phyloP scores from a whole-genome alignment of 192 early-diverging fungal species.

The Obelidium mucronatum region DNA sequence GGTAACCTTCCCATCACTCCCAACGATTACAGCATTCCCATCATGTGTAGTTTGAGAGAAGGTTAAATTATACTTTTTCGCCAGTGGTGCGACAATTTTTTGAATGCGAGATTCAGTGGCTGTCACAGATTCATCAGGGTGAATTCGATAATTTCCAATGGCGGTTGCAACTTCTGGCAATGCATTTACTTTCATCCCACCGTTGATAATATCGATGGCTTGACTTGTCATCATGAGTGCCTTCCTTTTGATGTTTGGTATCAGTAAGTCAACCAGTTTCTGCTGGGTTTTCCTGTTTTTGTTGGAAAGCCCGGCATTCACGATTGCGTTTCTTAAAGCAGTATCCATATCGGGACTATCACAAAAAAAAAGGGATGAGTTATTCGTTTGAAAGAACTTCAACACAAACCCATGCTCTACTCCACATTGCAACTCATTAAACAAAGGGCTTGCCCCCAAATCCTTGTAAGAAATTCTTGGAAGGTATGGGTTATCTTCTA shows the following conservation, averaged over 20 bases:
- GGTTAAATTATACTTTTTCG: not conserved
- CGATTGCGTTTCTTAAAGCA: slow-evolving; percentile 32
- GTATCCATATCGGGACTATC: slow-evolving; percentile 23
- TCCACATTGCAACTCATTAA: slow-evolving; percentile 33
- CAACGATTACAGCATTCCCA: not conserved
- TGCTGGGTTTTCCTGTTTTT: slow-evolving; percentile 8
- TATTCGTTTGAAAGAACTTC: not conserved
- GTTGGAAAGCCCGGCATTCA: not conserved
- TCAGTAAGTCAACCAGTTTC: slow-evolving; percentile 28
- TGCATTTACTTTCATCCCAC: slow-evolving; percentile 57
- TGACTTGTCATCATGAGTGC: slow-evolving; percentile 47
- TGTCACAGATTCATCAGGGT: not conserved
- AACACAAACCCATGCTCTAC: slow-evolving; percentile 28
- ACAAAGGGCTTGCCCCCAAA: slow-evolving; percentile 32
- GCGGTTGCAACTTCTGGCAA: slow-evolving; percentile 42
- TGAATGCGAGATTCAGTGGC: slow-evolving; percentile 17
- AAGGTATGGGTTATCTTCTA: slow-evolving; percentile 36
- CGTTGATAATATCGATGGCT: slow-evolving; percentile 51
- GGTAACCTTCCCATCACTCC: not conserved
- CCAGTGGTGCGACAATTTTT: slow-evolving; percentile 13
- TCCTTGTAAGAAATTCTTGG: slow-evolving; percentile 15
- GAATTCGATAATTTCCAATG: slow-evolving; percentile 50
- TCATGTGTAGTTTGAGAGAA: not conserved
- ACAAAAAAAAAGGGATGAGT: too few relatives aligned
- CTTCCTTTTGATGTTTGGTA: not conserved